These are phyloP conservation scores for Fusarium subtropicale DNA, from an alignment of 2,329 filamentous ascomycete genomes.

Conservation along the genomic window DNA sequence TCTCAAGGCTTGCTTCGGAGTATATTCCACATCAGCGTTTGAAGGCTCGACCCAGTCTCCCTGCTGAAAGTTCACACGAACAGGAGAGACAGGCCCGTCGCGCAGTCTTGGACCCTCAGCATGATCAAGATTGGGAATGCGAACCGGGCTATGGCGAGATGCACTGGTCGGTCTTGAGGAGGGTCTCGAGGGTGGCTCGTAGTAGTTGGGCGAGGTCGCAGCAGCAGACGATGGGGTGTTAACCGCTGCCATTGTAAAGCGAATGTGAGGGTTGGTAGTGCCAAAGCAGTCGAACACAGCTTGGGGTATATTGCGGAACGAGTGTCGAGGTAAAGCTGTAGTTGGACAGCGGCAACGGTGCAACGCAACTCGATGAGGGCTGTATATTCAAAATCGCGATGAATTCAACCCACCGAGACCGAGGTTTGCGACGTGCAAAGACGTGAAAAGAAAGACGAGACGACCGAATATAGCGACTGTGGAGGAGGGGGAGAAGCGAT, in stretches of 20 bases:
- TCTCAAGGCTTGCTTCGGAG: constrained; percentile 45
- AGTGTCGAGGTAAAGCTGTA: constrained; percentile 16
- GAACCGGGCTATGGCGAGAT: constrained; percentile 53
- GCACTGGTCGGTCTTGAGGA: constrained; percentile 41
- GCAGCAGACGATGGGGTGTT: constrained; percentile 52
- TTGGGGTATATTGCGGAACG: constrained; percentile 20
- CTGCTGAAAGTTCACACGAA: constrained; percentile 65
- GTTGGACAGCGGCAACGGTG: constrained; percentile 13
- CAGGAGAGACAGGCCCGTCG: constrained; percentile 66
- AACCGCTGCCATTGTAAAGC: constrained; percentile 51
- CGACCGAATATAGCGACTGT: constrained; percentile 22
- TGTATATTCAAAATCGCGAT: constrained; percentile 12
- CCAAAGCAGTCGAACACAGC: constrained; percentile 27
- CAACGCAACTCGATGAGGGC: constrained; percentile 1
- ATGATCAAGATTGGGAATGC: constrained; percentile 45
- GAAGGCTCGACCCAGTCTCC: constrained; percentile 66
- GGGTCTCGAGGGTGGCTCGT: constrained; percentile 20
- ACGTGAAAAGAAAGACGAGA: constrained; percentile 3
- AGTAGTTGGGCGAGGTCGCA: constrained; percentile 46
- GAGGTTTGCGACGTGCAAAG: constrained; percentile 19
- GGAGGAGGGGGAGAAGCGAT: constrained; percentile 31
- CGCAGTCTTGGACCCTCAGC: constrained; percentile 59
- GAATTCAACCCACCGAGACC: constrained; percentile 4
- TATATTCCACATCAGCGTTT: constrained; percentile 63
- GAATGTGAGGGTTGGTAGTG: constrained; percentile 33